Percentiles rank a stretch among this genome's conserved stretches.
Evolutionary conservation across 2,329 filamentous ascomycete species (phyloP).

Genomic region (Ophiocordyceps polyrhachis-furcata): DNA sequence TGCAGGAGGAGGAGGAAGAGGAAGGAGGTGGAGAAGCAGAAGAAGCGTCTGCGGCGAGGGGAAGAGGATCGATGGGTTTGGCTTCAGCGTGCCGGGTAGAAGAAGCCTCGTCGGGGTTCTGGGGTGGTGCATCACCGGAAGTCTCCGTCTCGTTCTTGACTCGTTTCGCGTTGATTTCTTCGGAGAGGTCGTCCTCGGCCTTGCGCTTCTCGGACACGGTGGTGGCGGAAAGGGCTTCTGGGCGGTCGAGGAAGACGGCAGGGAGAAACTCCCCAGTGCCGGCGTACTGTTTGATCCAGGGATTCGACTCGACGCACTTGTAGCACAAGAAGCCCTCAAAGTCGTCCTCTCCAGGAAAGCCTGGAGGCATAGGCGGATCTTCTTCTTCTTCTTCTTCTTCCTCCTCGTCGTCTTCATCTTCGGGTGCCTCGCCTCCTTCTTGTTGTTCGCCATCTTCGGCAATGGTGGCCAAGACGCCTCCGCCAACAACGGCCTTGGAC

Average conservation of each 20-base stretch:
- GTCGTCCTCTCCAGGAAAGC: constrained; percentile 74
- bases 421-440: constrained; percentile 5
- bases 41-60: background rate
- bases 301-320: constrained; percentile 72
- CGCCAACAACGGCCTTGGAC: constrained; percentile 4
- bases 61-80: background rate
- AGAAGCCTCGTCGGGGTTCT: constrained; percentile 2
- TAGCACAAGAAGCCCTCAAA: constrained; percentile 89
- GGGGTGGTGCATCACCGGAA: background rate
- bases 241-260: constrained; percentile 37
- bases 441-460: constrained; percentile 24
- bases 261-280: constrained; percentile 61
- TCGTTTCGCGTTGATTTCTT: constrained; percentile 28
- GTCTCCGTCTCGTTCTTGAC: constrained; percentile 22
- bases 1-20: constrained; percentile 25
- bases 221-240: background rate
- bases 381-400: constrained; percentile 36
- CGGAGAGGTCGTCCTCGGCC: constrained; percentile 30
- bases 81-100: background rate
- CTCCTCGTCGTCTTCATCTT: constrained; percentile 16
- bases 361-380: constrained; percentile 49
- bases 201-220: constrained; percentile 44
- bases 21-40: background rate
- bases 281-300: constrained; percentile 85
- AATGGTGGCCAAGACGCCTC: constrained; percentile 25